phyloP scores from a whole-genome alignment of 352 stramenopile genomes.

The Thraustotheca clavata region DNA sequence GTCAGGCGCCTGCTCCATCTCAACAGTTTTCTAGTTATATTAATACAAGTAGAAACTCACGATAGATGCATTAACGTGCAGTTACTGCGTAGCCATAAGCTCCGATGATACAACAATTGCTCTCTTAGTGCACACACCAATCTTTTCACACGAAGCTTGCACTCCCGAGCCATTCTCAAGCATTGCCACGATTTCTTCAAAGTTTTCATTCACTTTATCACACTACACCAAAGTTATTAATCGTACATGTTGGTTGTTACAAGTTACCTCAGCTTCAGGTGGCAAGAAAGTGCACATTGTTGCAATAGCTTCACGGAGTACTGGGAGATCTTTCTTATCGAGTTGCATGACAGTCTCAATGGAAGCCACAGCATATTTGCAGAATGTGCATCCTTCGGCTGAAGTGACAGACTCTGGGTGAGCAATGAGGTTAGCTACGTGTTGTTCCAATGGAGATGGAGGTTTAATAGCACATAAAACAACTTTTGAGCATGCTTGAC shows the following conservation, averaged over 20 bases:
- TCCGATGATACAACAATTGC: not conserved
- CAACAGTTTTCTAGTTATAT: not conserved
- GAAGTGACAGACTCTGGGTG: not conserved
- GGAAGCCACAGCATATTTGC: conserved; percentile 15
- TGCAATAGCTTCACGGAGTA: conserved; percentile 14
- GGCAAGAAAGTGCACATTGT: conserved; percentile 17
- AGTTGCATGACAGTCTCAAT: conserved; percentile 5
- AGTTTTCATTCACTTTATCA: conserved; percentile 15
- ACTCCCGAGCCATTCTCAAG: not conserved
- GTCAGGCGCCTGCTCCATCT: not conserved
- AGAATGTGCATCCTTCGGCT: conserved; percentile 16
- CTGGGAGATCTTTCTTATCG: conserved; percentile 14
- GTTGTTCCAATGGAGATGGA: not conserved
- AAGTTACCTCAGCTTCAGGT: not conserved
- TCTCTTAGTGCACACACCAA: not conserved
- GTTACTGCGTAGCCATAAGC: not conserved
- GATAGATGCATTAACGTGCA: not conserved
- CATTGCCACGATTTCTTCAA: conserved; percentile 6
- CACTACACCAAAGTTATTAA: conserved; percentile 10
- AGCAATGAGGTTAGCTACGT: not conserved
- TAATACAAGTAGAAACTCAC: not conserved
- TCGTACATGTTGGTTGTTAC: not conserved
- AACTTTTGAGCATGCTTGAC: not conserved
- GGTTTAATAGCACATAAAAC: not conserved
- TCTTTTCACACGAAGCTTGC: conserved; percentile 1